phyloP scores from a whole-genome alignment of 805 yeast genomes.

The Pichia thaimueangensis region DNA sequence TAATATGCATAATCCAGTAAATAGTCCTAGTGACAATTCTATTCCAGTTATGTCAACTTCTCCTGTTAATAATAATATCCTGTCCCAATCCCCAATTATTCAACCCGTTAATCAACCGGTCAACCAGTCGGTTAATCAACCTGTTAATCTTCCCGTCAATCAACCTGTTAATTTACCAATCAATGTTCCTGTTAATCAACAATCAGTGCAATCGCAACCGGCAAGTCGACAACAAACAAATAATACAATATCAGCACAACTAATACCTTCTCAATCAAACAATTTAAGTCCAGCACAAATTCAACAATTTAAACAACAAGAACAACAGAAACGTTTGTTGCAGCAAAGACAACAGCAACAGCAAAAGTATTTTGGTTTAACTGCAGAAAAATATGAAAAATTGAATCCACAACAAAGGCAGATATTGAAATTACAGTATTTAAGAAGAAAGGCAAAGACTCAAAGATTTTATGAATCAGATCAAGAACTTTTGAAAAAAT shows the following conservation, averaged over 20 bases:
- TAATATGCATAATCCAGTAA: neutral
- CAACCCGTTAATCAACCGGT: neutral
- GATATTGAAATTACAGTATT: constrained; percentile 35
- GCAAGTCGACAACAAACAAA: no score
- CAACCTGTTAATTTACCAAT: constrained; percentile 5
- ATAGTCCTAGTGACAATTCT: neutral
- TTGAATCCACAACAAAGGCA: constrained; percentile 38
- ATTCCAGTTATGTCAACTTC: neutral
- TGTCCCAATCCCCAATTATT: neutral
- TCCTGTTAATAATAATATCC: neutral
- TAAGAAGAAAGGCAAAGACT: constrained; percentile 39
- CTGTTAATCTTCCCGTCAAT: constrained; percentile 1
- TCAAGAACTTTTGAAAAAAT: constrained; percentile 69
- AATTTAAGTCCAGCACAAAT: constrained; percentile 18
- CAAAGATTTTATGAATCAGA: constrained; percentile 63
- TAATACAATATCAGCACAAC: no score
- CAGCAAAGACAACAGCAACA: constrained; percentile 23
- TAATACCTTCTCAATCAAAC: no score
- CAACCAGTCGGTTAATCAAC: constrained; percentile 2
- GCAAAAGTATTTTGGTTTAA: constrained; percentile 21
- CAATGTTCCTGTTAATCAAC: neutral
- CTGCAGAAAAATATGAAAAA: constrained; percentile 28
- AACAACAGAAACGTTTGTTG: constrained; percentile 22
- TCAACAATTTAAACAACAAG: constrained; percentile 15
- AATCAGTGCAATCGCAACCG: no score